Base-by-base conservation (phyloP, 306 rosid genomes). In the Chamaecrista fasciculata region DNA sequence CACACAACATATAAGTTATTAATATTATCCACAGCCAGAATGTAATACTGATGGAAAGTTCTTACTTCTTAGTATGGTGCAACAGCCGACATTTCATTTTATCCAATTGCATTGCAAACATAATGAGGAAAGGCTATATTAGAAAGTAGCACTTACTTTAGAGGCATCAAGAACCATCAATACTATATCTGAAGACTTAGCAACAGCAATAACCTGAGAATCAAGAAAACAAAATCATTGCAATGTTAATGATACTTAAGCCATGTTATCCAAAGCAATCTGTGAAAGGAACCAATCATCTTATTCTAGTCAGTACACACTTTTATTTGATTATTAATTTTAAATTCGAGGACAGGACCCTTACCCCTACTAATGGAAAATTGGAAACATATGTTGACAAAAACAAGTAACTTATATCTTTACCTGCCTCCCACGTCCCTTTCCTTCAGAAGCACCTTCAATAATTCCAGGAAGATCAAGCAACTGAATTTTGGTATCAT, bases 381-480 rank as follows among this genome's bases (percentile, higher is more conserved):
- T 52, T 36, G 62, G 43, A 53, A 63, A 60, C 29, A 59, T 18
- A 31, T 29, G 12, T 2, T 73, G 60, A 58, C 48, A 55, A 25
- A 72, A 77, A 62, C 39, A 19, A 29, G 47, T 43, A 76, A 71
- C n/a, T 49, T 50, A 49, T 36, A 34, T 60, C 52, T 39, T 80
- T 80, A 95, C 99, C 99, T 95, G 99, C 76, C 99, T 84, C 69
- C 99, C 99, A 76, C 99, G 99, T 26, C 99, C 99, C 84, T 95
- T 95, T 69, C 99, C 99, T 80, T 95, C 99, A 67, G 99, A 95
- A 57, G 99, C 99, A 84, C 99, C 99, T 84, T 95, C 99, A 72
- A 95, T 95, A 80, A 95, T 95, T 78, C 99, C 99, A 72, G 99
- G 99, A 84, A 95, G 99, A 82, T 95, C 99, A 20, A 95, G 99